These are phyloP conservation scores for Plasmodium blacklocki DNA, from an alignment of 169 alveolate genomes.

Conservation along the genomic window DNA sequence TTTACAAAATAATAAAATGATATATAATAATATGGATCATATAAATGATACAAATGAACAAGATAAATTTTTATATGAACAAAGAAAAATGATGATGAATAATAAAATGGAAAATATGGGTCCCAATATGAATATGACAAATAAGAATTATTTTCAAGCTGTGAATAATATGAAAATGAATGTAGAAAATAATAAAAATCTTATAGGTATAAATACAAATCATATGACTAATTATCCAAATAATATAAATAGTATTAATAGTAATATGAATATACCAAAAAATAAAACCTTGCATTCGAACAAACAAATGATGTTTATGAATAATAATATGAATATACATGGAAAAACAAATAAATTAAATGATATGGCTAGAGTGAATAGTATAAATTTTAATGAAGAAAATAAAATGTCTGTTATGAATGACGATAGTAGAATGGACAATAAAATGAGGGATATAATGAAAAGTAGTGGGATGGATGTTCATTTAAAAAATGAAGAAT, in stretches of 20 bases:
- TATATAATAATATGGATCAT: not conserved
- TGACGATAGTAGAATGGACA: conserved; percentile 11
- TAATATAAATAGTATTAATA: not conserved
- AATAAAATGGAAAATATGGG: conserved; percentile 14
- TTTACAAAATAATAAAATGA: conserved; percentile 2
- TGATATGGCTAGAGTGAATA: conserved; percentile 4
- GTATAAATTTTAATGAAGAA: not conserved
- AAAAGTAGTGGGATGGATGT: not conserved
- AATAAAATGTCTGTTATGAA: not conserved
- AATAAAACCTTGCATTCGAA: conserved; percentile 10
- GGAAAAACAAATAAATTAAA: not conserved
- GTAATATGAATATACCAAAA: conserved; percentile 8
- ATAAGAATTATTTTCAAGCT: not conserved
- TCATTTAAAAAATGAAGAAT: conserved; percentile 5
- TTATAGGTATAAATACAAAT: conserved; percentile 1
- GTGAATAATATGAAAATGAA: not conserved
- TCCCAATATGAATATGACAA: not conserved
- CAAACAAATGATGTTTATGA: conserved; percentile 18
- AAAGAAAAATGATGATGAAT: conserved; percentile 11
- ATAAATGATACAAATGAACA: conserved; percentile 4
- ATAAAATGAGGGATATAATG: conserved; percentile 3
- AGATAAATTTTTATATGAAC: not conserved
- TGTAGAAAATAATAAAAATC: conserved; percentile 8
- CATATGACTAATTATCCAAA: not conserved
- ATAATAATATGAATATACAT: not conserved